Evolutionary conservation across 2,329 filamentous ascomycete genomes (phyloP), one percentile per base, ranked within the genome.

Genomic region (Ophiosphaerella herpotricha): DNA sequence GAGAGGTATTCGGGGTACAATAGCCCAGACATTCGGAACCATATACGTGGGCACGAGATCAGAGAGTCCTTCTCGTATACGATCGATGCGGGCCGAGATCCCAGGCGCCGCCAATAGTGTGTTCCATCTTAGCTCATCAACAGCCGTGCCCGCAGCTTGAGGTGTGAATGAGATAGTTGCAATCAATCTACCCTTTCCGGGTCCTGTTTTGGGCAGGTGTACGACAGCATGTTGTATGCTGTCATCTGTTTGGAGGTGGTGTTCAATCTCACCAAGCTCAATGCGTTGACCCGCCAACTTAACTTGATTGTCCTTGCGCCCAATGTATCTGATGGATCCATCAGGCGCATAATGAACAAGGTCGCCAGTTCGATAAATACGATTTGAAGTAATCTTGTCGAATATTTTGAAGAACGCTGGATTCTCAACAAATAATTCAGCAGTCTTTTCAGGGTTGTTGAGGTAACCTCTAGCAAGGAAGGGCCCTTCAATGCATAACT

Each of bases 151-250:
- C 5, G 34, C 12, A 9, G 40, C 21, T 7, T 66, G 50, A 7
- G 54, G 59, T 18, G 72, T 67, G 21, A 77, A 58, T 21, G 73
- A 74, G 46, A 79, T 53, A 2, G 81, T 72, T 9, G 76, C 71
- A 6, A 75, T 72, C n/a, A 80, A 71, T n/a, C 73, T 75, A 48
- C 75, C 68, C 47, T 75, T 72, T n/a, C 71, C 67, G 2, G 65
- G 72, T 2, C 76, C 76, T 13, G 43, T 43, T 52, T 77, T 76
- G 3, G 76, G 74, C 50, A 80, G 60, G 13, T 75, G 64, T 3
- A 79, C 76, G 40, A 78, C 68, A 3, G 70, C 72, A 50, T 77
- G 71, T 31, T 66, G 71, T 11, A 78, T 50, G 8, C 26, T 44
- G 16, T 55, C 26, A 35, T 68, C 57, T n/a, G 59, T 52, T 33